Evolutionary conservation across 2,329 filamentous ascomycete genomes (phyloP), one percentile per base, ranked within the genome.

Genomic region (Colletotrichum gloeosporioides): DNA sequence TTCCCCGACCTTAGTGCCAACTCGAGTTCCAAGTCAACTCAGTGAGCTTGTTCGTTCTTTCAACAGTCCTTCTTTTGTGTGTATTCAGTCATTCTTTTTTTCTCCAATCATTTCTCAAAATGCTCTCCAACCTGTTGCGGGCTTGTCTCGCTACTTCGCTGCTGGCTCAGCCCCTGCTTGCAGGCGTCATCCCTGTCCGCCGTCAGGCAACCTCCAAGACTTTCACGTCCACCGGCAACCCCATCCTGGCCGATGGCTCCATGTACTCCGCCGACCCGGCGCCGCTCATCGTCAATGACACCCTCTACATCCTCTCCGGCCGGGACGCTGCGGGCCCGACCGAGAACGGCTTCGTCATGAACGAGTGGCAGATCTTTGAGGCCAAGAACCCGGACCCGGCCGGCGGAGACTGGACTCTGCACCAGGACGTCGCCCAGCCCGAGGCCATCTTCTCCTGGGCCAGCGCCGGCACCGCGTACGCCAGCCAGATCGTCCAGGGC

Each of bases 261-360:
- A 76, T 85, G 65, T 86, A 85, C 75, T 85, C 85, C 6, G 84
- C 83, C 12, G 85, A 86, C 36, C 84, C 84, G 31, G 85, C 83
- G 6, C 85, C 84, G 2, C 72, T 86, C n/a, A 82, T 85, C 8
- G 80, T 84, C 66, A 82, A 83, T 64, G 78, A 83, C 62, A 84
- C 81, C 2, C 78, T 86, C 1, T 85, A 86, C 65, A 84, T 86
- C 25, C 77, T 86, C 25, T 78, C 83, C 0, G 84, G 84, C 15
- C 81, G 82, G 10, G 84, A 85, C 39, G 80, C 82, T 18, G 84
- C 84, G 1, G 79, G 79, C 0, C 73, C 79, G 4, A 71, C 71
- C 13, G 79, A 78, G 8, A 86, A 84, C 39, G 73, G 78, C 34
- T 86, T 85, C 67, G 77, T 80, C 72, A 86, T 86, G 79, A 83